Evolutionary conservation across 306 rosid genomes (phyloP), one percentile per base, ranked within the genome.

Genomic region (Ochetophila trinervis): DNA sequence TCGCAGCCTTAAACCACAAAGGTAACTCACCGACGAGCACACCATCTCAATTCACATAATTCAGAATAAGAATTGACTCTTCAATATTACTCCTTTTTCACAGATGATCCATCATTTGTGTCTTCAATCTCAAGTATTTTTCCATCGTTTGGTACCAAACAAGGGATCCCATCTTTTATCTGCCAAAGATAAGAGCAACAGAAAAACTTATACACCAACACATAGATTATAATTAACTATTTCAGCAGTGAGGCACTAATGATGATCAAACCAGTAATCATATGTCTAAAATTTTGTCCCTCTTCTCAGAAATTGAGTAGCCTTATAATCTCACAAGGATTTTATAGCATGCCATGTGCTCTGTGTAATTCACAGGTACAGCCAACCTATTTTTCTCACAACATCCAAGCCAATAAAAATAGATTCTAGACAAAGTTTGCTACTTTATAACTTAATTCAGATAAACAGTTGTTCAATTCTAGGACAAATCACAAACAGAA

Each of bases 141-240:
- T 20, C 98, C 97, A 65, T 87, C 95, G 57, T 53, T 79, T 1
- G 98, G 98, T 62, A 84, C 95, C 75, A 93, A 74, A 78, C 89
- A 80, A 20, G 98, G 95, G 24, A 89, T 69, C 73, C 88, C 98
- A 75, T 84, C 78, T 79, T 79, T 85, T 49, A 89, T 79, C 98
- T 92, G 74, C 35, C 59, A 72, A 40, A 53, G 14, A 61, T 10
- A 77, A 8, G 53, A 56, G 27, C 8, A 66, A 48, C 15, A 8
- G 18, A 34, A 71, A 7, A 36, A 74, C 71, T 68, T n/a, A n/a
- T 74, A 64, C 10, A 59, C 53, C n/a, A n/a, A n/a, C n/a, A n/a
- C n/a, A n/a, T n/a, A n/a, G n/a, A n/a, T n/a, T n/a, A n/a, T n/a
- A n/a, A 40, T 12, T 12, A 40, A 40, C 45, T 8, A n/a, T n/a